Conservation (phyloP, 768 basidiomycete species). For the Tylopilus vinaceipallidus region DNA sequence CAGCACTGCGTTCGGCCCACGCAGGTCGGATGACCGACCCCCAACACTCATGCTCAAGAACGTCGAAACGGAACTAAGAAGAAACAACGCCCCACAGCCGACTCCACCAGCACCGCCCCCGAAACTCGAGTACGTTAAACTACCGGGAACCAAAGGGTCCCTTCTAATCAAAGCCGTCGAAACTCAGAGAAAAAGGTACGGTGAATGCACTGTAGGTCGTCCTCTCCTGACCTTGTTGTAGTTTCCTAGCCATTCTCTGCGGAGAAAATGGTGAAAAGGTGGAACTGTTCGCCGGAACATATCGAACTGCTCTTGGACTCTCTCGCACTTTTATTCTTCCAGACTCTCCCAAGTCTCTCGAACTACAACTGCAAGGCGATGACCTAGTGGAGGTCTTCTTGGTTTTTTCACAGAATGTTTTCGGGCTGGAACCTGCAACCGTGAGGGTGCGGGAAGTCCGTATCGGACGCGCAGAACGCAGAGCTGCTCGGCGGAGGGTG, state of each 20-base stretch:
- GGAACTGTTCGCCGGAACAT: slow-evolving; percentile 89
- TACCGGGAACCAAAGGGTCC: slow-evolving; percentile 87
- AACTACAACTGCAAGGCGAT: slow-evolving; percentile 87
- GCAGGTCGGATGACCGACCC: slow-evolving; percentile 58
- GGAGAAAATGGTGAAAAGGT: slow-evolving; percentile 93
- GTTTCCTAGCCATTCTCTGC: slow-evolving; percentile 90
- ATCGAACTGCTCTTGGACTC: slow-evolving; percentile 82
- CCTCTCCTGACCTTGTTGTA: slow-evolving; percentile 27
- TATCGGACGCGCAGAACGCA: slow-evolving; percentile 82
- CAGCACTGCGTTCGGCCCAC: slow-evolving; percentile 56
- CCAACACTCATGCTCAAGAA: slow-evolving; percentile 34
- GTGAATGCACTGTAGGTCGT: not conserved
- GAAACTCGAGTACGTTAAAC: slow-evolving; percentile 88
- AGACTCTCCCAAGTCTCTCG: slow-evolving; percentile 84
- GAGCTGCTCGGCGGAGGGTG: slow-evolving; percentile 79
- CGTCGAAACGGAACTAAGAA: slow-evolving; percentile 41
- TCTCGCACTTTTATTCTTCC: slow-evolving; percentile 93
- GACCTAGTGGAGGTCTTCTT: slow-evolving; percentile 91
- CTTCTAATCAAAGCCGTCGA: slow-evolving; percentile 84
- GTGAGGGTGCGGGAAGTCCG: slow-evolving; percentile 93
- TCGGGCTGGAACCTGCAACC: slow-evolving; percentile 89
- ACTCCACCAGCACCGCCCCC: slow-evolving; percentile 64
- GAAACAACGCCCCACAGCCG: slow-evolving; percentile 31
- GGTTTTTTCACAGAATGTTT: slow-evolving; percentile 88
- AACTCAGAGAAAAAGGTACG: slow-evolving; percentile 83